Conservation (phyloP, 352 stramenopile genomes). For the Detonula confervacea region DNA sequence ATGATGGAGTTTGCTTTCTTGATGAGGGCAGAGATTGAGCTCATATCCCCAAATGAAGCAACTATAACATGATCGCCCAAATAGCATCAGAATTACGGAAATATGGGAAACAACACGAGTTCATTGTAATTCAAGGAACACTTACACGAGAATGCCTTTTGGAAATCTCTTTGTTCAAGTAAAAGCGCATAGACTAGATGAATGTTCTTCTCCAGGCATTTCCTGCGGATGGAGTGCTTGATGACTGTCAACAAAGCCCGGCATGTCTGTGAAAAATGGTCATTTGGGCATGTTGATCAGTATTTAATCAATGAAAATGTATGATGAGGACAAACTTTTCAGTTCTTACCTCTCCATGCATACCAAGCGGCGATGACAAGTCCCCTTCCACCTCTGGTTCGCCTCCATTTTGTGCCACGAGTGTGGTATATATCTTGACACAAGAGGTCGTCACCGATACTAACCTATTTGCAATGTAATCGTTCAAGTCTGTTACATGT, state of each 20-base stretch:
- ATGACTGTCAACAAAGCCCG: slow-evolving; percentile 71
- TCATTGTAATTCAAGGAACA: not conserved
- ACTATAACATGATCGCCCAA: slow-evolving; percentile 11
- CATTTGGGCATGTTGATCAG: not conserved
- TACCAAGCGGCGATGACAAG: slow-evolving; percentile 57
- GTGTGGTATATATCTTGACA: slow-evolving; percentile 59
- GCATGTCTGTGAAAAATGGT: slow-evolving; percentile 33
- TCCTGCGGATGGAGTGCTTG: slow-evolving; percentile 65
- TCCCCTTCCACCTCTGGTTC: slow-evolving; percentile 58
- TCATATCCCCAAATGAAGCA: slow-evolving; percentile 41
- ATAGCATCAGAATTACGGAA: too few relatives aligned
- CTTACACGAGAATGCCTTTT: slow-evolving; percentile 53
- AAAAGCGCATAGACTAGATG: slow-evolving; percentile 80
- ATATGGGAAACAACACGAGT: too few relatives aligned
- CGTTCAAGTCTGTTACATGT: slow-evolving; percentile 64
- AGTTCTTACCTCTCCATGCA: slow-evolving; percentile 76
- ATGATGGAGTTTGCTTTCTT: slow-evolving; percentile 65
- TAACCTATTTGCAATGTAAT: slow-evolving; percentile 76
- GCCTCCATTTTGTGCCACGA: slow-evolving; percentile 47
- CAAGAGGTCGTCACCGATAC: slow-evolving; percentile 71
- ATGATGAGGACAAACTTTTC: not conserved
- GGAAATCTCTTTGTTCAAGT: slow-evolving; percentile 76
- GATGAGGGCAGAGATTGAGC: slow-evolving; percentile 51
- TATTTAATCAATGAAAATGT: too few relatives aligned
- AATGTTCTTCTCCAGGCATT: slow-evolving; percentile 75